Evolutionary conservation across 306 rosid genomes (phyloP), one percentile per base, ranked within the genome.

Genomic region (Potentilla sterilis): DNA sequence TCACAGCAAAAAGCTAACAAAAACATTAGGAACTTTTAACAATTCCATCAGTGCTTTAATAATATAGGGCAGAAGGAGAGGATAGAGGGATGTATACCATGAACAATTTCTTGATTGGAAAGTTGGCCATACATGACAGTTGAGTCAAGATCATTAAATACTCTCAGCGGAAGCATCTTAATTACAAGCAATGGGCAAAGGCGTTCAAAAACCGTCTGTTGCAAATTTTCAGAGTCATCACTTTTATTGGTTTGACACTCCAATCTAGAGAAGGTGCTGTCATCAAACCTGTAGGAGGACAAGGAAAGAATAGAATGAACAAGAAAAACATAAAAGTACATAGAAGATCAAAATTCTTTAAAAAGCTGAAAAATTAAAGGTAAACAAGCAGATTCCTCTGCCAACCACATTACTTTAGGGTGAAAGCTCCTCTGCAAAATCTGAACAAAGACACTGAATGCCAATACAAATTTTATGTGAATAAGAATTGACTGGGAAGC

Each of bases 161-260:
- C 81, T 85, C 86, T 87, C 82, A 95, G 75, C 34, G 98, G 97
- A 81, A 95, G 96, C 94, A 92, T 90, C 89, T 90, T 88, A 78
- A 90, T 80, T 46, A 95, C 82, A 37, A 95, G 97, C 82, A 92
- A 75, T 1, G 98, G 96, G 85, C 97, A 94, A 72, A 94, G 93
- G 77, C 81, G 97, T 84, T 90, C 93, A 81, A 94, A 94, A 61
- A 94, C 83, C 57, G 84, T 70, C 70, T 72, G 90, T 74, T 86
- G 96, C 87, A 88, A 79, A 77, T 78, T 81, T 70, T 73, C 79
- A 34, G 83, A 81, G 87, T 88, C 90, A 18, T 87, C 89, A 78
- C 75, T 70, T 28, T 82, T 67, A 74, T 78, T 67, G 75, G 84
- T 83, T 83, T 88, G 76, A 51, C 69, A 73, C 78, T 80, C 89